A percentile compares a stretch with the other conserved stretches of the same genome.
Conservation (phyloP, 2,329 filamentous ascomycete genomes). For the Truncatella angustata region DNA sequence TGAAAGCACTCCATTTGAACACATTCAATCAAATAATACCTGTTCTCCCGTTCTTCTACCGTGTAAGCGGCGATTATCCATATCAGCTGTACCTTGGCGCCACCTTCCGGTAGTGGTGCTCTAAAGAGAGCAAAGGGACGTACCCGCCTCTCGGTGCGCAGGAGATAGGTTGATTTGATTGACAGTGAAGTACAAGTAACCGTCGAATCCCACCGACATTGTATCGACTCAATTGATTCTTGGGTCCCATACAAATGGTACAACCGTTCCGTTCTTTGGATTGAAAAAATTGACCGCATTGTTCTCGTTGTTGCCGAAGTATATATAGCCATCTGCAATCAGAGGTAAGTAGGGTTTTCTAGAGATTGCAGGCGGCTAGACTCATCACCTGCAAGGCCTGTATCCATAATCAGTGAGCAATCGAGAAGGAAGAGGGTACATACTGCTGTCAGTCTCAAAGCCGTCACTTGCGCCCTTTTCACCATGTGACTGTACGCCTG, state of each 20-base stretch:
- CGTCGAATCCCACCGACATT: constrained; percentile 39
- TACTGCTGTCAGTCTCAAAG: constrained; percentile 46
- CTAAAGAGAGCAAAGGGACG: constrained; percentile 23
- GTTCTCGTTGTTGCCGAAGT: constrained; percentile 48
- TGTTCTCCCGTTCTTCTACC: too few relatives aligned
- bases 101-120: constrained; percentile 21
- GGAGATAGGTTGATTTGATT: constrained; percentile 40
- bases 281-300: constrained; percentile 46
- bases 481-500: constrained; percentile 38
- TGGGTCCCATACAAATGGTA: constrained; percentile 41
- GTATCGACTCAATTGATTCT: constrained; percentile 47
- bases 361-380: too few relatives aligned
- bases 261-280: constrained; percentile 32
- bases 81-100: constrained; percentile 16
- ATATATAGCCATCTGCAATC: constrained; percentile 37
- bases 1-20: too few relatives aligned
- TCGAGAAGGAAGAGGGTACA: too few relatives aligned
- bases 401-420: too few relatives aligned
- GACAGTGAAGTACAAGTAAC: constrained; percentile 51
- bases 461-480: constrained; percentile 51
- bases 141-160: constrained; percentile 15
- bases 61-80: not conserved
- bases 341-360: not conserved
- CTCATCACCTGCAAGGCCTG: too few relatives aligned
- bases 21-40: too few relatives aligned